phyloP scores from a whole-genome alignment of 2,329 filamentous ascomycete genomes.

The Hypoxylon sp. region DNA sequence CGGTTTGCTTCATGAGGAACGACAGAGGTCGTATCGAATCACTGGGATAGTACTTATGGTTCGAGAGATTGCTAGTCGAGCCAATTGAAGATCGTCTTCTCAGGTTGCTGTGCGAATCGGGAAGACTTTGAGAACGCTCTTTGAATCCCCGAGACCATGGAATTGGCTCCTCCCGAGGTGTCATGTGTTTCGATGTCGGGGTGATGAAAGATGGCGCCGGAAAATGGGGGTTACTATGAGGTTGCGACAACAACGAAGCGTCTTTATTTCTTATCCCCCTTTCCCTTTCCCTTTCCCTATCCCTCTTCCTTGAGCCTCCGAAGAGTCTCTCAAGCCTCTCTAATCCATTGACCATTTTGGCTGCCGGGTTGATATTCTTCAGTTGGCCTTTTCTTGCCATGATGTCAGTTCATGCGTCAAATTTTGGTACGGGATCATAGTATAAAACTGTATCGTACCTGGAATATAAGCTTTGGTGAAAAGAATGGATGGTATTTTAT shows the following conservation, averaged over 20 bases:
- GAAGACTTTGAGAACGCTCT: slow-evolving; percentile 50
- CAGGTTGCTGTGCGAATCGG: slow-evolving; percentile 44
- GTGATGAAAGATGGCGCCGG: slow-evolving; percentile 64
- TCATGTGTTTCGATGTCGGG: slow-evolving; percentile 69
- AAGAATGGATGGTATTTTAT: neutral
- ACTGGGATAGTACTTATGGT: slow-evolving; percentile 36
- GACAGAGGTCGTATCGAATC: slow-evolving; percentile 32
- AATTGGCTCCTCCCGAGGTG: slow-evolving; percentile 70
- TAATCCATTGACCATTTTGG: slow-evolving; percentile 65
- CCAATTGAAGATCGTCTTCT: slow-evolving; percentile 47
- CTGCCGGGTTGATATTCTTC: slow-evolving; percentile 3
- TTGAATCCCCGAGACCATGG: slow-evolving; percentile 43
- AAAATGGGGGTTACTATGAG: slow-evolving; percentile 44
- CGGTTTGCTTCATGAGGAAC: slow-evolving; percentile 15
- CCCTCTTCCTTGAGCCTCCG: slow-evolving; percentile 59
- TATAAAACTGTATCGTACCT: slow-evolving; percentile 8
- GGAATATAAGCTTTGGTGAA: neutral
- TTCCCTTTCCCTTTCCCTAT: slow-evolving; percentile 50
- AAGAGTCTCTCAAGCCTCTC: slow-evolving; percentile 68
- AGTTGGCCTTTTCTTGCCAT: slow-evolving; percentile 7
- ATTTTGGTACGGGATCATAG: neutral
- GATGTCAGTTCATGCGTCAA: slow-evolving; percentile 8
- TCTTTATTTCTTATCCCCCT: slow-evolving; percentile 48
- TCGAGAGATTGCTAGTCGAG: slow-evolving; percentile 45
- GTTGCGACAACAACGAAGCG: slow-evolving; percentile 30